Evolutionary conservation across 2,329 filamentous ascomycete species (phyloP), one percentile per base, ranked within the genome.

Genomic region (Aureobasidium sp.): DNA sequence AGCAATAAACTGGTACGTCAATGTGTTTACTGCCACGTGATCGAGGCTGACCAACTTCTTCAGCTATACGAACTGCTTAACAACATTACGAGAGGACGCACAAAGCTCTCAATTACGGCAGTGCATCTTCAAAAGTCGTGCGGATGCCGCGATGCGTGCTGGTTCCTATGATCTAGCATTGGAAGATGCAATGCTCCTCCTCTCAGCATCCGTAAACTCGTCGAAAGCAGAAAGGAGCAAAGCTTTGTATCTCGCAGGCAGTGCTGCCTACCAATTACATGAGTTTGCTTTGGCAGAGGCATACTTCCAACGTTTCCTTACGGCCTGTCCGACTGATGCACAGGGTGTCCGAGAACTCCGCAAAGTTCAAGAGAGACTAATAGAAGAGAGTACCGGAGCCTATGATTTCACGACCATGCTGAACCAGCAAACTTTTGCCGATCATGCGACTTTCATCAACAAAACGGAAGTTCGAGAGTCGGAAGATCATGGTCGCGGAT

Each of bases 381-480:
- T 29, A 13, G 49, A 58, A 54, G 29, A 48, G 45, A 25, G n/a
- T n/a, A 30, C 14, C 21, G 69, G 68, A 25, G 34, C 29, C 0
- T 71, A 67, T 63, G 63, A 69, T 54, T 68, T 70, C 30, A 39
- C 51, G 1, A 32, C 16, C 14, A 65, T 70, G 54, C 54, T 61
- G 32, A 49, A 25, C 21, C 55, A 36, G 6, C 37, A 48, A 5
- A 42, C 41, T 0, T 51, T 54, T 8, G 41, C 68, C 3, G 69
- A 71, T 39, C 55, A 61, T 16, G 68, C 65, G 7, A 63, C 48
- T 34, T 69, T 64, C 54, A 63, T 59, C 21, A 37, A 25, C 30
- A 61, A 41, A 21, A 57, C 42, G 1, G 32, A 54, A 34, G n/a
- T 63, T 9, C 47, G 30, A 39, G 25, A 29, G 1, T 27, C 39